Evolutionary conservation across 2,329 filamentous ascomycete species (phyloP), one percentile per base, ranked within the genome.

Genomic region (Verticillium isaacii): DNA sequence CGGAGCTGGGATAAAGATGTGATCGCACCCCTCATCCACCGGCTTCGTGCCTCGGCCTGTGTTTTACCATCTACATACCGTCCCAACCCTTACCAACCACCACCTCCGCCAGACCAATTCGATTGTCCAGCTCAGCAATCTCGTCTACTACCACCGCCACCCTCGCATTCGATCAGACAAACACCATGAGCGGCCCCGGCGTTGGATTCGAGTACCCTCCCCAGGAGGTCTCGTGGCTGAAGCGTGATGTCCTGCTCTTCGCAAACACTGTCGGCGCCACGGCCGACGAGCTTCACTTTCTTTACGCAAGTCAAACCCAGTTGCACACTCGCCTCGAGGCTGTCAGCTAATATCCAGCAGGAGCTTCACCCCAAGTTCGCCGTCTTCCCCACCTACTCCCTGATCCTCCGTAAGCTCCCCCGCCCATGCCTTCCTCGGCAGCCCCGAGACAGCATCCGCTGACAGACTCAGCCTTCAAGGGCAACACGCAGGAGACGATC

Each of bases 201-300:
- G 85, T 81, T 72, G 92, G 92, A 70, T 93, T 93, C 77, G 86
- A 95, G 76, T 96, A 90, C 74, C 91, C 92, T 62, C 76, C 85
- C 57, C 80, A 86, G 71, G 85, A 89, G 72, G 92, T 96, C 12
- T 85, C 89, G 69, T 97, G 93, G 93, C 77, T 91, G 69, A 93
- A 93, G 84, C 87, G 93, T 67, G 93, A 97, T 81, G 86, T 89
- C 39, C 82, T 97, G 64, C 87, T 98, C 64, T 97, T 97, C 75
- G 93, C 93, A 68, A 89, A 90, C 76, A 94, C 89, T 78, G 94
- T 97, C 74, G 93, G 93, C 61, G 88, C 84, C 72, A 94, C 86
- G 14, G 83, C 84, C n/a, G 88, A 96, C 69, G 93, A 97, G 81
- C 86, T 97, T 71, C 92, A 97, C 73, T 96, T 94, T 73, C 88